These are phyloP conservation scores for Arabidopsis suecica DNA, from an alignment of 345 rosid species.

Conservation along the genomic window DNA sequence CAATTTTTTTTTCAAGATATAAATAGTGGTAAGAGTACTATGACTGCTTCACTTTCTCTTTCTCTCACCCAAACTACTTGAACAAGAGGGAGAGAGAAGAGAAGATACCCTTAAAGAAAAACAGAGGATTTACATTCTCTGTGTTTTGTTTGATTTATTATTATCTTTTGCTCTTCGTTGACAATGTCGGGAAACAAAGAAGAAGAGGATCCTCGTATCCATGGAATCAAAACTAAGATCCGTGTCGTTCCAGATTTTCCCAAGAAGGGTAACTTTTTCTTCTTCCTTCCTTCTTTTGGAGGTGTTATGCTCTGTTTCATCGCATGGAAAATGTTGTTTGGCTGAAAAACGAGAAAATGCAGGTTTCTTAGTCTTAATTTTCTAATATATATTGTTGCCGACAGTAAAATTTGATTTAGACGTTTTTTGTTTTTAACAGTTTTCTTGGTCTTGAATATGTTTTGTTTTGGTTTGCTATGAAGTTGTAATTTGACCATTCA, in stretches of 20 bases:
- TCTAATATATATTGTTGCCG: neutral
- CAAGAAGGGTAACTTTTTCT: constrained; percentile 58
- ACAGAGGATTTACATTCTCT: constrained; percentile 18
- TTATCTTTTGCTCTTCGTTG: constrained; percentile 28
- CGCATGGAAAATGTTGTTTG: constrained; percentile 31
- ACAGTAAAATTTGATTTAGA: neutral
- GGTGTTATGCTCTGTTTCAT: constrained; percentile 13
- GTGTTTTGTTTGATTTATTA: neutral
- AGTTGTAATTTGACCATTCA: neutral
- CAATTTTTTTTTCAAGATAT: constrained; percentile 1
- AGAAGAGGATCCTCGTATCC: constrained; percentile 71
- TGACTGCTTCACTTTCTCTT: constrained; percentile 34
- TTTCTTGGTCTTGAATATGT: constrained; percentile 5
- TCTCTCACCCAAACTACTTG: constrained; percentile 24
- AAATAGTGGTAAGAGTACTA: constrained; percentile 35
- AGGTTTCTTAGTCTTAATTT: constrained; percentile 16
- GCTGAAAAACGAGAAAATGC: constrained; percentile 18
- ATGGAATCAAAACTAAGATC: constrained; percentile 72
- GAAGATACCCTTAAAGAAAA: neutral
- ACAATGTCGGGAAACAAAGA: constrained; percentile 76
- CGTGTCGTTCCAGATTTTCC: constrained; percentile 92
- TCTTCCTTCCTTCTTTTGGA: neutral
- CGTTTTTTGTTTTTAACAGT: neutral
- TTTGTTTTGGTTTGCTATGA: constrained; percentile 1
- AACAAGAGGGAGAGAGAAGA: constrained; percentile 21